These are phyloP conservation scores for Gymnopilus dilepis DNA, from an alignment of 768 basidiomycete species.

Conservation along the genomic window DNA sequence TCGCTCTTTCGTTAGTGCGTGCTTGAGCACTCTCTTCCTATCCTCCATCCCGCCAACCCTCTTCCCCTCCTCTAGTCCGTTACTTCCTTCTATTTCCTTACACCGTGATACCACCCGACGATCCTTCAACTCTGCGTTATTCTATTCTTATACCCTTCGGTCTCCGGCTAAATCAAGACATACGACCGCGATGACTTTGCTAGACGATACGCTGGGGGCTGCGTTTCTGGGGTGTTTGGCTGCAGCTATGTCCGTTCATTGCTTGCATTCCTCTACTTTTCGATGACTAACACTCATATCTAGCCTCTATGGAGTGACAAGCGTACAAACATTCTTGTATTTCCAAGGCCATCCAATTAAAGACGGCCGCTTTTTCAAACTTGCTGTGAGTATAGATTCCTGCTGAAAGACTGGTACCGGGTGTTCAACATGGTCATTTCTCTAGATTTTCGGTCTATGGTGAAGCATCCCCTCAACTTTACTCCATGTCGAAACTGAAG, in stretches of 20 bases:
- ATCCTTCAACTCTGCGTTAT: not conserved
- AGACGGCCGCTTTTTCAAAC: slow-evolving; percentile 20
- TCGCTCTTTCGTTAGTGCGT: not conserved
- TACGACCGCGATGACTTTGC: not conserved
- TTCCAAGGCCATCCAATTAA: slow-evolving; percentile 14
- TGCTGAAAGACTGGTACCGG: not conserved
- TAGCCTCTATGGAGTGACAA: slow-evolving; percentile 27
- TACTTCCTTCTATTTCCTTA: not conserved
- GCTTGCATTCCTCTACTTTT: not conserved
- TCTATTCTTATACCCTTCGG: slow-evolving; percentile 1
- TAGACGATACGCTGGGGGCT: slow-evolving; percentile 24
- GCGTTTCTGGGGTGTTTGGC: slow-evolving; percentile 21
- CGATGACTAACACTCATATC: not conserved
- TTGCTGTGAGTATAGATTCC: slow-evolving; percentile 5
- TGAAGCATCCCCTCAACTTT: not conserved
- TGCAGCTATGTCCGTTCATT: slow-evolving; percentile 16
- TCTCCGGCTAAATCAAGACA: not conserved
- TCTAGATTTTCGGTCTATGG: slow-evolving; percentile 27
- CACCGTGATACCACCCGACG: not conserved
- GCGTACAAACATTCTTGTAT: slow-evolving; percentile 29
- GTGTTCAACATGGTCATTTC: too few species aligned
- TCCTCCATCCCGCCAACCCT: not conserved
- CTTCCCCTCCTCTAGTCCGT: not conserved
- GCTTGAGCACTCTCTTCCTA: not conserved
- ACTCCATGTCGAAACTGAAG: not conserved